Percentiles rank a stretch among this genome's conserved stretches.
Conservation (phyloP, 2,329 filamentous ascomycete genomes). For the Teratosphaeria nubilosa region DNA sequence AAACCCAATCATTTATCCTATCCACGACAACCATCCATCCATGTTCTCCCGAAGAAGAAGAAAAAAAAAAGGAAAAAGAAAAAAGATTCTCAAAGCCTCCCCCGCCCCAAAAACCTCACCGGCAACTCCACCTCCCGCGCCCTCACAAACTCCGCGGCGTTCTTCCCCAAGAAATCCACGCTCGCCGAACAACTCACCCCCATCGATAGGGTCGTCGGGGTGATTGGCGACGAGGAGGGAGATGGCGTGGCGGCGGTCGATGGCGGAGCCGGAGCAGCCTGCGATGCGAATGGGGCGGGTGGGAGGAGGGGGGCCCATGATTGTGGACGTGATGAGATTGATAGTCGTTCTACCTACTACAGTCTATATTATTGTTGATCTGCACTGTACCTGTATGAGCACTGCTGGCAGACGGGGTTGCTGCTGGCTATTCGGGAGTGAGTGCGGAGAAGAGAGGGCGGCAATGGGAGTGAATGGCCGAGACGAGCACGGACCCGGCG, state of each 20-base stretch:
- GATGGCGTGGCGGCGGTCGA: conserved; percentile 30
- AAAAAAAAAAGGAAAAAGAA: too few relatives aligned
- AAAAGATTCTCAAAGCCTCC: conserved; percentile 16
- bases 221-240: conserved; percentile 19
- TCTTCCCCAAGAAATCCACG: conserved; percentile 25
- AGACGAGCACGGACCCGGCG: neutral
- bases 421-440: neutral
- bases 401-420: neutral
- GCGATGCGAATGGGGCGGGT: conserved; percentile 21
- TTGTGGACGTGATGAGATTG: too few relatives aligned
- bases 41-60: too few relatives aligned
- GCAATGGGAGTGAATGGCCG: neutral
- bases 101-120: conserved; percentile 20
- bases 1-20: too few relatives aligned
- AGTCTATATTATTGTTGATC: neutral
- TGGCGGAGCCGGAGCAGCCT: conserved; percentile 29
- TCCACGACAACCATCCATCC: too few relatives aligned
- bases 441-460: neutral
- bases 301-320: too few relatives aligned
- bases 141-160: conserved; percentile 24
- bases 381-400: neutral
- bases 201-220: conserved; percentile 35
- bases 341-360: too few relatives aligned
- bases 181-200: conserved; percentile 23
- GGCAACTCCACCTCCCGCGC: conserved; percentile 22